phyloP scores from a whole-genome alignment of 2,329 filamentous ascomycete genomes.

The Pestalotiopsis sp. region DNA sequence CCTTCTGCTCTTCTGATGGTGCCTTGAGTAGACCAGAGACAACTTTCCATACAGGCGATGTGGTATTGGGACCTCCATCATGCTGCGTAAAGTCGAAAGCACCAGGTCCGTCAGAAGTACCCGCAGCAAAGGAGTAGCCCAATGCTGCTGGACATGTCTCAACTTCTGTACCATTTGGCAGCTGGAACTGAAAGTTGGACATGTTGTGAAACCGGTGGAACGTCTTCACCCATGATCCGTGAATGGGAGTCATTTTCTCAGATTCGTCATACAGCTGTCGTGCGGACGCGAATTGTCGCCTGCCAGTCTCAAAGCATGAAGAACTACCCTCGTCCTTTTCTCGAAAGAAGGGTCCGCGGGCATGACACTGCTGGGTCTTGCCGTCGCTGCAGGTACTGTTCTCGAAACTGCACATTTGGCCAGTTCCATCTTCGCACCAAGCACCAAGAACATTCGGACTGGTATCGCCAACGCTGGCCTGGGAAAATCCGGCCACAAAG shows the following conservation, averaged over 20 bases:
- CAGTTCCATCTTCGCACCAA: constrained; percentile 85
- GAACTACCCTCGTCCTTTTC: constrained; percentile 71
- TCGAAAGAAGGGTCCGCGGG: constrained; percentile 70
- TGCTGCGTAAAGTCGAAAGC: constrained; percentile 94
- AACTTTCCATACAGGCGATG: constrained; percentile 74
- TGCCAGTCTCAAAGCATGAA: constrained; percentile 77
- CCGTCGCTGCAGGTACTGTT: constrained; percentile 83
- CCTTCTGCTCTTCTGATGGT: constrained; percentile 69
- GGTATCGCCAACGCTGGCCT: constrained; percentile 89
- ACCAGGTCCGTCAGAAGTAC: constrained; percentile 89
- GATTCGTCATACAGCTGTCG: constrained; percentile 54
- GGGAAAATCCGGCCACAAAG: constrained; percentile 91
- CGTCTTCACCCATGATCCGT: constrained; percentile 71
- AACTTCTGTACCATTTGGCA: constrained; percentile 72
- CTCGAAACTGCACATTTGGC: constrained; percentile 70
- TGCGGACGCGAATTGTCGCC: constrained; percentile 62
- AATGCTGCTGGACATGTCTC: constrained; percentile 84
- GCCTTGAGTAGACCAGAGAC: constrained; percentile 74
- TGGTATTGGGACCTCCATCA: constrained; percentile 68
- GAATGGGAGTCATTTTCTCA: constrained; percentile 47
- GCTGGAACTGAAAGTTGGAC: constrained; percentile 71
- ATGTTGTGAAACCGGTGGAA: constrained; percentile 89
- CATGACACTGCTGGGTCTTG: constrained; percentile 71
- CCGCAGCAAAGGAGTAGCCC: constrained; percentile 90
- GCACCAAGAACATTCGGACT: constrained; percentile 86